These are phyloP conservation scores for Lactarius indigo DNA, from an alignment of 768 basidiomycete genomes.

Conservation along the genomic window DNA sequence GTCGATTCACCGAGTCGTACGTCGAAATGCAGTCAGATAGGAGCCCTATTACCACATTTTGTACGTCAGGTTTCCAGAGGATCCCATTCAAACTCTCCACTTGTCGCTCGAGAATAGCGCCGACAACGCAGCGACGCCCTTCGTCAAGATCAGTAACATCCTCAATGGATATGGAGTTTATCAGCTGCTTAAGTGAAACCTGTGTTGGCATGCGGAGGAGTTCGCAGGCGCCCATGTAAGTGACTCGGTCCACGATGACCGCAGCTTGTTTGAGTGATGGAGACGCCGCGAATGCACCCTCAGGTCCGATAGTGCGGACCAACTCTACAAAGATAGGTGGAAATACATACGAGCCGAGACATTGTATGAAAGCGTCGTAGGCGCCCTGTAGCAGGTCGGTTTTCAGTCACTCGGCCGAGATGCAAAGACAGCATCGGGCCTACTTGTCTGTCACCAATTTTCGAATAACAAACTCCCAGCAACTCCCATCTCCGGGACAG, in stretches of 20 bases:
- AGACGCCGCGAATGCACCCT: conserved; percentile 40
- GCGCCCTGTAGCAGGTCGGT: conserved; percentile 45
- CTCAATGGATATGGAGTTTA: conserved; percentile 13
- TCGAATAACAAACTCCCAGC: conserved; percentile 72
- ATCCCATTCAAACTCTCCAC: conserved; percentile 50
- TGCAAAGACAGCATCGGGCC: conserved; percentile 25
- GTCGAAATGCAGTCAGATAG: conserved; percentile 47
- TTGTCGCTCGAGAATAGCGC: conserved; percentile 61
- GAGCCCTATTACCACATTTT: conserved; percentile 39
- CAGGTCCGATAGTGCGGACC: conserved; percentile 22
- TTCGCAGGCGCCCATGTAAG: conserved; percentile 65
- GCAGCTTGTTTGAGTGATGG: conserved; percentile 52
- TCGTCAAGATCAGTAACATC: not conserved
- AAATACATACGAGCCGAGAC: conserved; percentile 32
- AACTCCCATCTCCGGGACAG: conserved; percentile 77
- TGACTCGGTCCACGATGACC: conserved; percentile 58
- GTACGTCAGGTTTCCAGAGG: conserved; percentile 55
- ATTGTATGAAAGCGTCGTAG: conserved; percentile 46
- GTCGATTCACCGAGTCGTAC: conserved; percentile 48
- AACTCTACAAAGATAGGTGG: conserved; percentile 22
- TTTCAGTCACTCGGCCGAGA: not conserved
- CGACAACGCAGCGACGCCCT: conserved; percentile 35
- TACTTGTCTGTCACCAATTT: conserved; percentile 75
- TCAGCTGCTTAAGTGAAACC: conserved; percentile 42
- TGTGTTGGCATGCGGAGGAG: conserved; percentile 50